These are phyloP conservation scores for Euphorbia tirucalli DNA, from an alignment of 345 rosid species.

Conservation along the genomic window DNA sequence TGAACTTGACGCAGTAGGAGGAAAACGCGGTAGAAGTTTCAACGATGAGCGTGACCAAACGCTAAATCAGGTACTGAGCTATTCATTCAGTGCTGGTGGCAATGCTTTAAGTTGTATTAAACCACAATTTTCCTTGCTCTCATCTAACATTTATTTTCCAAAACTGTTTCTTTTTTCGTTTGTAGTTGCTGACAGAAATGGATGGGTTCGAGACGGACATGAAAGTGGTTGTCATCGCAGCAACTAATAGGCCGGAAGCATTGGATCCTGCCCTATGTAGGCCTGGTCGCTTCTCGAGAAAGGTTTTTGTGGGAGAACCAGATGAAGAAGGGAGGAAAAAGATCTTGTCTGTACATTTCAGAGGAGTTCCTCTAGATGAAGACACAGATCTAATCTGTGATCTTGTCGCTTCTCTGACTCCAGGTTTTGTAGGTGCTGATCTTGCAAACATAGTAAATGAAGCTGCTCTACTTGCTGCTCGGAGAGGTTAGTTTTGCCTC, in stretches of 20 bases:
- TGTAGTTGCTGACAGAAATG: constrained; percentile 96
- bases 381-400: constrained; percentile 59
- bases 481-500: constrained; percentile 58
- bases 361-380: constrained; percentile 87
- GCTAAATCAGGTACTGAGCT: constrained; percentile 62
- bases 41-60: constrained; percentile 98
- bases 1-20: constrained; percentile 98
- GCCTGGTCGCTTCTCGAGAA: constrained; percentile 96
- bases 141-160: not conserved
- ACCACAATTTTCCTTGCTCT: not conserved
- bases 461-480: constrained; percentile 94
- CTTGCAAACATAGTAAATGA: constrained; percentile 92
- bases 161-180: constrained; percentile 9
- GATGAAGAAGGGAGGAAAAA: constrained; percentile 87
- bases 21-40: constrained; percentile 95
- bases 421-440: constrained; percentile 95
- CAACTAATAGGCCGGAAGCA: constrained; percentile 95
- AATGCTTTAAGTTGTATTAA: not conserved
- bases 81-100: constrained; percentile 14
- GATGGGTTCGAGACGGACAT: constrained; percentile 89
- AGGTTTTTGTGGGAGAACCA: constrained; percentile 87
- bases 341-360: constrained; percentile 82
- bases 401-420: constrained; percentile 84
- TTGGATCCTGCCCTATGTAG: constrained; percentile 93
- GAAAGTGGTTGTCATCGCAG: constrained; percentile 85